Evolutionary conservation across 2,329 filamentous ascomycete species (phyloP).

Genomic region (Aureobasidium subglaciale): DNA sequence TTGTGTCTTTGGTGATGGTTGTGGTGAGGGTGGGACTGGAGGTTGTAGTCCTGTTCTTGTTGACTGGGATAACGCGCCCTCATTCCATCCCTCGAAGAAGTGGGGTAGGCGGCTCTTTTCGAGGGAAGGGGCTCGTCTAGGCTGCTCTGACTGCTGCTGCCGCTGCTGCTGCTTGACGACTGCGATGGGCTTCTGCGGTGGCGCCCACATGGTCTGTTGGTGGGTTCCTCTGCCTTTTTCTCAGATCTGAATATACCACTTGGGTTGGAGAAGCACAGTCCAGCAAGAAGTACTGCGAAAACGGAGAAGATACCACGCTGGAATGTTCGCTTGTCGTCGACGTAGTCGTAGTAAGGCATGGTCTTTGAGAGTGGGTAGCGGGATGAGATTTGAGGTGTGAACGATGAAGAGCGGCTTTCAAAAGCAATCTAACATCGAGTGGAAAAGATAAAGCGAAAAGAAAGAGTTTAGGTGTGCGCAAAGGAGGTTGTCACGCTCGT

Average conservation of each 20-base stretch:
- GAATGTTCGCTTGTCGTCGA: conserved; percentile 27
- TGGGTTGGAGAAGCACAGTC: conserved; percentile 30
- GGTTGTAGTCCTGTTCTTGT: neutral
- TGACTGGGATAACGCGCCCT: conserved; percentile 8
- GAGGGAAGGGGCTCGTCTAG: conserved; percentile 25
- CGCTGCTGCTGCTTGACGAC: conserved; percentile 17
- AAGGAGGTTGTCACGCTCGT: neutral
- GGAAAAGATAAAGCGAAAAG: neutral
- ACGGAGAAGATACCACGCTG: conserved; percentile 28
- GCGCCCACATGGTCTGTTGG: conserved; percentile 20
- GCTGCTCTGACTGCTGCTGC: conserved; percentile 22
- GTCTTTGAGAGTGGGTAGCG: neutral
- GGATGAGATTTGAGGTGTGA: neutral
- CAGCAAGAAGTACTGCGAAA: conserved; percentile 25
- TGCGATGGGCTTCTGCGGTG: conserved; percentile 17
- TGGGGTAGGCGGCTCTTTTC: conserved; percentile 14
- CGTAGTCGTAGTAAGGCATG: conserved; percentile 23
- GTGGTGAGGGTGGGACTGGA: conserved; percentile 9
- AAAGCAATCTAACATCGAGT: neutral
- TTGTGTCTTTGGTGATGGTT: conserved; percentile 15
- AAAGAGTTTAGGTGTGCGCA: neutral
- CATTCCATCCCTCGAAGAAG: conserved; percentile 13
- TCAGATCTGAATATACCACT: conserved; percentile 30
- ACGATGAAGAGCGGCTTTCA: neutral
- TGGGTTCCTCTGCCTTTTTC: conserved; percentile 22